Evolutionary conservation across 768 basidiomycete species (phyloP), one percentile per base, ranked within the genome.

Genomic region (Amanita exitialis): DNA sequence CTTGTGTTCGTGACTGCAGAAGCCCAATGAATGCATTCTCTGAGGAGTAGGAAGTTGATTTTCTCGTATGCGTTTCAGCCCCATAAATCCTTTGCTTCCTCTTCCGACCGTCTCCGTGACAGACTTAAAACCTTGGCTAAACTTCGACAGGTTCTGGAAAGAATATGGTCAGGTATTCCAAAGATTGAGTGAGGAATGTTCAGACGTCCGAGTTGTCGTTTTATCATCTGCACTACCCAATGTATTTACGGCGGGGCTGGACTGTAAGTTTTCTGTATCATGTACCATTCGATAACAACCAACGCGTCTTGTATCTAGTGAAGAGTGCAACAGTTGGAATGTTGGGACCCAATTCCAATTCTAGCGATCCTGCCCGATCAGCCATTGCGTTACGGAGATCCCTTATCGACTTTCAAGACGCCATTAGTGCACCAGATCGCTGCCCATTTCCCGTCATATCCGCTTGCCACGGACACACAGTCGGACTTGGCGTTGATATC

Each of bases 401-500:
- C 54, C 63, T 88, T 34, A 61, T 66, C 3, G 64, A 67, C 35
- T 88, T 93, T 65, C 92, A 96, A 68, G 61, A 66, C 16, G 78
- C 80, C 25, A 86, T 95, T 38, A 70, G 78, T 0, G 71, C 83
- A 0, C 79, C 90, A 0, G 80, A 84, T 54, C 69, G 76, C 9
- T 83, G 82, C 50, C 74, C 75, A 0, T 82, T 86, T 61, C 92
- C 93, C 0, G 87, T 95, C 51, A 86, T 96, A 38, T 86, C 71
- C 0, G 91, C 92, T 0, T 68, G 87, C 0, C 84, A 91, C 57
- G 92, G 91, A 0, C 64, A 78, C 9, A 79, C 80, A 7, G 62
- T 88, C 36, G 92, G 92, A 0, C 74, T 94, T 0, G 87, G 84
- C 0, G 71, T 94, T 8, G 92, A 96, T 64, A 71, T 93, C 38